Percentiles rank a stretch among this genome's conserved stretches.
Evolutionary conservation across 176 grass and related monocot species (phyloP).

Genomic region (Bothriochloa decipiens): DNA sequence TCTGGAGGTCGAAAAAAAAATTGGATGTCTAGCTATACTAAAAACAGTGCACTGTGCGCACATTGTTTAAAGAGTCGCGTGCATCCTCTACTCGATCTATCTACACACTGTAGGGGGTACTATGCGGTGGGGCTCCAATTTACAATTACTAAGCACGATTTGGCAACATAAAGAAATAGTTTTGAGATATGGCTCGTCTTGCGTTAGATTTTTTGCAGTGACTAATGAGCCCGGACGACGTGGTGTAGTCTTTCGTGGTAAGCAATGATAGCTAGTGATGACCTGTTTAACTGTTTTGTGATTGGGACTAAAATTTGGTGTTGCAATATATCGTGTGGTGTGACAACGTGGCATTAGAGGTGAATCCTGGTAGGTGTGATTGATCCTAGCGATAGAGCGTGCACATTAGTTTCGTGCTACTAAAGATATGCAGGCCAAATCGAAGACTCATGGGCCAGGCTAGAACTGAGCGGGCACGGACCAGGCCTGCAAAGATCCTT

Average conservation of each 20-base stretch:
- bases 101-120: not conserved
- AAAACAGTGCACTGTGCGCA: too few species aligned
- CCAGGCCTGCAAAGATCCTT: not conserved
- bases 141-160: not conserved
- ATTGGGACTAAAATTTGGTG: too few species aligned
- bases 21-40: too few species aligned
- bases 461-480: not conserved
- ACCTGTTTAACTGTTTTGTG: too few species aligned
- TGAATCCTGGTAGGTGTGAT: too few species aligned
- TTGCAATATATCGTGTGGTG: too few species aligned
- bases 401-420: too few species aligned
- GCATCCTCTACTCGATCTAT: not conserved
- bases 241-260: not conserved
- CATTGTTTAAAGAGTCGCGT: too few species aligned
- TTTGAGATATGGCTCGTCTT: not conserved
- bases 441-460: not conserved
- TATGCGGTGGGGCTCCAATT: not conserved
- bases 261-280: not conserved
- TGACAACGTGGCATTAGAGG: too few species aligned
- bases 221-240: not conserved
- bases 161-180: not conserved
- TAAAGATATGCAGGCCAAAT: not conserved
- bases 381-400: too few species aligned
- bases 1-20: too few species aligned
- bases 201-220: not conserved